Evolutionary conservation across 805 yeast species (phyloP), one percentile per base, ranked within the genome.

Genomic region (Teunomyces stri): DNA sequence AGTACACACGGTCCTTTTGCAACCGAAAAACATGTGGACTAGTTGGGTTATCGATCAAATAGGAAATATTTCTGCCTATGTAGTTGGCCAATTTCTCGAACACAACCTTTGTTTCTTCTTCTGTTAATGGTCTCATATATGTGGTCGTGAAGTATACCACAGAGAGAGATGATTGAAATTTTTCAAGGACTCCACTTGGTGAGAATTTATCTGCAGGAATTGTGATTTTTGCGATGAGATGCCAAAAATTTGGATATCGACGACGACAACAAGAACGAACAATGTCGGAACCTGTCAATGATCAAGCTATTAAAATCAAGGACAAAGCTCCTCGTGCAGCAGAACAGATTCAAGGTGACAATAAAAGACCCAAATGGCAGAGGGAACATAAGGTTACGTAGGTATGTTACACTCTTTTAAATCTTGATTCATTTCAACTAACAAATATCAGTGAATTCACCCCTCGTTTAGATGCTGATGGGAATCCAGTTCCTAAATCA

Each of bases 81-180:
- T 94, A 94, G 66, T 87, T 92, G 51, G 98, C 97, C 48, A 94
- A 79, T 70, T 94, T 94, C 64, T 94, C 98, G 66, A 94, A 92
- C 36, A 94, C 96, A 13, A 86, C 92, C 66, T 87, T 89, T 37
- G 99, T 92, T 66, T 94, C 99, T 66, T 90, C 97, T 65, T 92
- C 99, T 54, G 98, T 92, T 55, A 92, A 78, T 43, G 90, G 89
- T 77, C 99, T 86, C 99, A 92, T 92, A 18, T 27, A 12, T 10
- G 25, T 13, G 27, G 33, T 42, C 7, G 20, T 28, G 18, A 25
- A 25, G 11, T 28, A 31, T 42, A 22, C 9, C 6, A 11, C n/a
- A 22, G 13, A 42, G 35, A 27, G 27, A 31, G 36, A 22, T 39
- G 33, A 21, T 27, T 28, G 34, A 44, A 44, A 44, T 44, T 44